Conservation (phyloP, 75 land plant species). For the Adiantum capillusveneris region DNA sequence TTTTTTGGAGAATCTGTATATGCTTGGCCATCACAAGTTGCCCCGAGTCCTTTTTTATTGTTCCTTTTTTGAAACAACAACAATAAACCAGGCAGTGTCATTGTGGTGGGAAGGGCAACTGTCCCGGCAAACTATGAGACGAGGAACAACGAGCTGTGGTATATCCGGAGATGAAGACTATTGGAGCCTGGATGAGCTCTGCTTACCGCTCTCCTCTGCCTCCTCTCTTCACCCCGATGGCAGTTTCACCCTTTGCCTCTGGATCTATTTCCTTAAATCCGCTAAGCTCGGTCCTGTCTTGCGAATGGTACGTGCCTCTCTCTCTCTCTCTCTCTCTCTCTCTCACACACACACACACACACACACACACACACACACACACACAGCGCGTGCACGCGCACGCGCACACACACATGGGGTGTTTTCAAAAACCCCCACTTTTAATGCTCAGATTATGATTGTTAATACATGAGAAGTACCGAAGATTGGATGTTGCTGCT, state of each 20-base stretch:
- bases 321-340: constrained; percentile 1
- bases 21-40: too few species aligned
- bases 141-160: constrained; percentile 9
- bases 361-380: too few species aligned
- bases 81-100: not conserved
- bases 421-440: too few species aligned
- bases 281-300: constrained; percentile 26
- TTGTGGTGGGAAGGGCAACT: not conserved
- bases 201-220: constrained; percentile 7
- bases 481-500: too few species aligned
- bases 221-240: constrained; percentile 5
- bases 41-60: too few species aligned
- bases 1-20: too few species aligned
- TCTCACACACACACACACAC: too few species aligned
- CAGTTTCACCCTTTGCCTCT: constrained; percentile 53
- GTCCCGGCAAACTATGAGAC: not conserved
- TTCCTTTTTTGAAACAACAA: too few species aligned
- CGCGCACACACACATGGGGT: too few species aligned
- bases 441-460: too few species aligned
- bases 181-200: constrained; percentile 18
- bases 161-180: constrained; percentile 34
- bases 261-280: constrained; percentile 58
- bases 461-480: too few species aligned
- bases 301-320: constrained; percentile 19
- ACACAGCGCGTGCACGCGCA: too few species aligned